These are phyloP conservation scores for Andalucia godoyi DNA, from an alignment of 78 protist genomes.

Conservation along the genomic window DNA sequence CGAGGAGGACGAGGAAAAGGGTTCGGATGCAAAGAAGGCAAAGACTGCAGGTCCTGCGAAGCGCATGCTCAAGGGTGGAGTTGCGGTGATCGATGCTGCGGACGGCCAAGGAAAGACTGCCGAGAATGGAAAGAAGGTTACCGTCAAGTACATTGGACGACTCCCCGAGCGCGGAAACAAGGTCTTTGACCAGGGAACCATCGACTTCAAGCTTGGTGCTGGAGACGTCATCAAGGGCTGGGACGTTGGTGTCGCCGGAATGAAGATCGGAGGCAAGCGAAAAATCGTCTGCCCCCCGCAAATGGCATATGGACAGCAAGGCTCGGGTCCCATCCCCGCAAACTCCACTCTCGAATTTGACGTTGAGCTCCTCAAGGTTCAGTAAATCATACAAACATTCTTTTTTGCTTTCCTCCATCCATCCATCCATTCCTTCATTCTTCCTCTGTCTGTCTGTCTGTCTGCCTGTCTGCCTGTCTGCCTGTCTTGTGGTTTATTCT, in stretches of 20 bases:
- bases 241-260: slow-evolving; percentile 60
- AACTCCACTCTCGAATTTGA: slow-evolving; percentile 47
- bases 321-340: slow-evolving; percentile 42
- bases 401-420: not conserved
- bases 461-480: not conserved
- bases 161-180: slow-evolving; percentile 27
- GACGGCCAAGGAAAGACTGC: slow-evolving; percentile 31
- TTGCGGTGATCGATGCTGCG: no score
- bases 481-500: not conserved
- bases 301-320: slow-evolving; percentile 43
- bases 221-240: slow-evolving; percentile 71
- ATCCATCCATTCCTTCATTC: not conserved
- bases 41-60: no score
- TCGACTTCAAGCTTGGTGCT: slow-evolving; percentile 21
- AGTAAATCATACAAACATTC: not conserved
- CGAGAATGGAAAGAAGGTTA: slow-evolving; percentile 30
- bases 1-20: no score
- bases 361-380: slow-evolving; percentile 21
- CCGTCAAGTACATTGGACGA: slow-evolving; percentile 53
- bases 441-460: not conserved
- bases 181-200: slow-evolving; percentile 35
- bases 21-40: no score
- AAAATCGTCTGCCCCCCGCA: slow-evolving; percentile 41
- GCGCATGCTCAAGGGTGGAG: no score
- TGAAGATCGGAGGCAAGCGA: slow-evolving; percentile 56